Conservation (phyloP, 2,329 filamentous ascomycete species). For the Coniochaeta prunicola region DNA sequence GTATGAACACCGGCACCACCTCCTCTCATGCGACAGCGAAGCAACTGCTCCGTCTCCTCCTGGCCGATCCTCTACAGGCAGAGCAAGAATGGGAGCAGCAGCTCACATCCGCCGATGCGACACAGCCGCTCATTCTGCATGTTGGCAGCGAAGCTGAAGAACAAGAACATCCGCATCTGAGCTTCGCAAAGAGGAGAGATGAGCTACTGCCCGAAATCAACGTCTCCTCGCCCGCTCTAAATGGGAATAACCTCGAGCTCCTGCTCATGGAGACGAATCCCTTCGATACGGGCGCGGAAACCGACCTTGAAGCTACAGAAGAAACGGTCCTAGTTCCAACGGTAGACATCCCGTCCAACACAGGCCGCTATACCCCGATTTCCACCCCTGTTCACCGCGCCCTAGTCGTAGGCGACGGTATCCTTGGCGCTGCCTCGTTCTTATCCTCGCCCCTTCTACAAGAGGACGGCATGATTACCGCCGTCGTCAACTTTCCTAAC, state of each 20-base stretch:
- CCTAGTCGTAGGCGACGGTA: conserved; percentile 65
- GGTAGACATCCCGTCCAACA: conserved; percentile 61
- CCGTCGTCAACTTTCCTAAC: conserved; percentile 44
- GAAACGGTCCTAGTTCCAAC: conserved; percentile 70
- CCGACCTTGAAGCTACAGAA: conserved; percentile 33
- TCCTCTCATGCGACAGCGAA: conserved; percentile 43
- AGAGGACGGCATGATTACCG: conserved; percentile 36
- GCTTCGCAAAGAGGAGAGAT: conserved; percentile 13
- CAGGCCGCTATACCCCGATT: conserved; percentile 58
- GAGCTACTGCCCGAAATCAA: conserved; percentile 48
- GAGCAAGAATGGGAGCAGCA: conserved; percentile 61
- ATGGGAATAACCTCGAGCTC: conserved; percentile 58
- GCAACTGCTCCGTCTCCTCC: conserved; percentile 58
- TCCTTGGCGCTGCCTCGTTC: conserved; percentile 57
- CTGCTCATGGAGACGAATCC: conserved; percentile 45
- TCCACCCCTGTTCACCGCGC: conserved; percentile 80
- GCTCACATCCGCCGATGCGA: conserved; percentile 42
- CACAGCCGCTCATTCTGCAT: conserved; percentile 56
- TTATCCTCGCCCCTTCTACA: conserved; percentile 33
- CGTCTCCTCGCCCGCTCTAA: conserved; percentile 55
- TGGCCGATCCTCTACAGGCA: conserved; percentile 61
- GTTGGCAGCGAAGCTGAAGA: conserved; percentile 28
- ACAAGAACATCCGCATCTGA: conserved; percentile 11
- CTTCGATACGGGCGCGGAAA: conserved; percentile 19
- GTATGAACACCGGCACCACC: conserved; percentile 30